Evolutionary conservation across 768 basidiomycete species (phyloP).

Genomic region (Tricholoma bakamatsutake): DNA sequence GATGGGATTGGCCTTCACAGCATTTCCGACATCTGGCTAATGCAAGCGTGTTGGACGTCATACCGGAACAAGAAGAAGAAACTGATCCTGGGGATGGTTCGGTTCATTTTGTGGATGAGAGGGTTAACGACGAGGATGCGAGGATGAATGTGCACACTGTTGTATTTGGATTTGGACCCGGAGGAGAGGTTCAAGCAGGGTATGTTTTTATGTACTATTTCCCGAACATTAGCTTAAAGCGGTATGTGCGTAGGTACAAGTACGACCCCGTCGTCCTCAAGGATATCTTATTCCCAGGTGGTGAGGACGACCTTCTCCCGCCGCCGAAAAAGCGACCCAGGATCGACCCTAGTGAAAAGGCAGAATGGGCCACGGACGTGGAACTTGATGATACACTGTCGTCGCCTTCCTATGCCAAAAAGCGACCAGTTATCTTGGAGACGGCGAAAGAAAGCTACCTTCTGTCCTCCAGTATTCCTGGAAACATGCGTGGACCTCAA

Average conservation of each 20-base stretch:
- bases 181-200: slow-evolving; percentile 38
- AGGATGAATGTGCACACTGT: slow-evolving; percentile 43
- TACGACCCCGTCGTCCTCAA: slow-evolving; percentile 41
- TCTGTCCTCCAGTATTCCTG: slow-evolving; percentile 24
- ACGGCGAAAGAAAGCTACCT: slow-evolving; percentile 36
- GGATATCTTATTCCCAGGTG: slow-evolving; percentile 35
- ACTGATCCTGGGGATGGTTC: slow-evolving; percentile 21
- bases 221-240: neutral
- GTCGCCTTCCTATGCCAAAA: neutral
- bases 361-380: slow-evolving; percentile 12
- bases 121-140: slow-evolving; percentile 29
- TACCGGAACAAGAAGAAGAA: slow-evolving; percentile 32
- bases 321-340: slow-evolving; percentile 32
- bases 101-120: slow-evolving; percentile 19
- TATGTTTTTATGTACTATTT: slow-evolving; percentile 21
- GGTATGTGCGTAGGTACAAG: slow-evolving; percentile 37
- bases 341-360: slow-evolving; percentile 6
- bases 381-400: slow-evolving; percentile 4
- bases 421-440: slow-evolving; percentile 29
- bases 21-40: slow-evolving; percentile 30
- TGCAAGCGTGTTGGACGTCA: slow-evolving; percentile 34
- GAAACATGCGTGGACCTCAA: slow-evolving; percentile 8
- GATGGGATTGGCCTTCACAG: slow-evolving; percentile 26
- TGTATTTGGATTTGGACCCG: slow-evolving; percentile 38
- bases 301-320: slow-evolving; percentile 17